Evolutionary conservation across 2,329 filamentous ascomycete genomes (phyloP), one percentile per base, ranked within the genome.

Genomic region (Penicillium brasilianum): DNA sequence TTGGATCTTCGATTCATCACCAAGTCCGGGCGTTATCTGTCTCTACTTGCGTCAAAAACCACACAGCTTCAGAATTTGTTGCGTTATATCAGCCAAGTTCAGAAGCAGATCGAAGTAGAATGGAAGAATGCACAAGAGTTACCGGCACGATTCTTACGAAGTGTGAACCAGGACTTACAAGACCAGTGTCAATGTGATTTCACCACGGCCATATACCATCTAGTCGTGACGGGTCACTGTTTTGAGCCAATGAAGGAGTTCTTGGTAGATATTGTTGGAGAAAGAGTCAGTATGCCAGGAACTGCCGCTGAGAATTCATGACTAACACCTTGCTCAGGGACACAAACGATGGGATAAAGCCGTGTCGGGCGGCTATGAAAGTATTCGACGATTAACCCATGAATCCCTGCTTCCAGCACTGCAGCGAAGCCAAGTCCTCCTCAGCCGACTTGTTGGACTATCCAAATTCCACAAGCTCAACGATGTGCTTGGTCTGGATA

Each of bases 331-430:
- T 20, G 10, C 28, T 20, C 54, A 95, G 90, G 93, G 93, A 0
- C 91, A 96, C 70, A 97, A 97, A 77, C 85, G 95, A 52, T 99
- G 95, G 95, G 93, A 98, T 65, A 96, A 94, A 71, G 89, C 91
- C 6, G 90, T 96, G 2, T 84, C 86, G 1, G 87, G 87, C 4
- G 92, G 93, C 0, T 88, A 97, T 20, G 88, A 91, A 61, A 89
- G 87, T 57, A 83, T 98, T 10, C 87, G 92, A 53, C 85, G 87
- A 55, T 83, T 98, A 13, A 83, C 93, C 0, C 93, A 97, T 71
- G 90, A 97, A 72, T 93, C 96, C 74, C 87, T 97, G 55, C 83
- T 98, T 2, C 95, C 95, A 0, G 92, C 92, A 0, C 82, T 98
- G 1, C 93, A 98, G 69, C 88, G 94, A 55, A 90, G 90, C 67